phyloP scores from a whole-genome alignment of 257 asterid genomes.

The Scutellaria minor region DNA sequence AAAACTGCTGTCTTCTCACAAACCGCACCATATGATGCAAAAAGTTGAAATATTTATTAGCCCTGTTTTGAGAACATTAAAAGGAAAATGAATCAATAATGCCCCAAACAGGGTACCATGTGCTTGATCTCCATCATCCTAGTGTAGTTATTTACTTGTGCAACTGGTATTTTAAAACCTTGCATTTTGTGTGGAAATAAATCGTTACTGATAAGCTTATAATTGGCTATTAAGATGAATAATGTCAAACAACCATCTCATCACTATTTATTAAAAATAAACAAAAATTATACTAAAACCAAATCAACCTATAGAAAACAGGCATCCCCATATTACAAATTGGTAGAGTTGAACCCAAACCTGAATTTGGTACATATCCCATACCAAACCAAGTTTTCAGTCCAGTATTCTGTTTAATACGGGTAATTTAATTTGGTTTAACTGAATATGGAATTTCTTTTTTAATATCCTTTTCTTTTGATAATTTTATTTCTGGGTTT shows the following conservation, averaged over 20 bases:
- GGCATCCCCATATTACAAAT: not conserved
- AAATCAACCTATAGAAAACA: not conserved
- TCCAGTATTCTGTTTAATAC: too few relatives aligned
- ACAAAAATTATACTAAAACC: not conserved
- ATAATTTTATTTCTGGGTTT: too few relatives aligned
- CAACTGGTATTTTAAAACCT: not conserved
- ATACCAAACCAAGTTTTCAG: too few relatives aligned
- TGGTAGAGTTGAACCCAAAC: not conserved
- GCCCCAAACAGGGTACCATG: not conserved
- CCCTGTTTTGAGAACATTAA: slow-evolving; percentile 8
- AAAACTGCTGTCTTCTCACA: slow-evolving; percentile 7
- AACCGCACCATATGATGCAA: not conserved
- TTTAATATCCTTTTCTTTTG: too few relatives aligned
- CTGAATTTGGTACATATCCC: too few relatives aligned
- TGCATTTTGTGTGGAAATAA: not conserved
- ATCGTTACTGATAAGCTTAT: not conserved
- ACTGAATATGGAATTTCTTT: too few relatives aligned
- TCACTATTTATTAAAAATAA: not conserved
- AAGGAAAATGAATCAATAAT: not conserved
- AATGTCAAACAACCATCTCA: not conserved
- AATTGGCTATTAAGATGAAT: not conserved
- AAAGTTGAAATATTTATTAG: not conserved
- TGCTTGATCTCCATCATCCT: not conserved
- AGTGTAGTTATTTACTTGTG: not conserved
- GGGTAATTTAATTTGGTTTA: too few relatives aligned